phyloP scores from a whole-genome alignment of 176 grass and related monocot species.

The Themeda triandra region DNA sequence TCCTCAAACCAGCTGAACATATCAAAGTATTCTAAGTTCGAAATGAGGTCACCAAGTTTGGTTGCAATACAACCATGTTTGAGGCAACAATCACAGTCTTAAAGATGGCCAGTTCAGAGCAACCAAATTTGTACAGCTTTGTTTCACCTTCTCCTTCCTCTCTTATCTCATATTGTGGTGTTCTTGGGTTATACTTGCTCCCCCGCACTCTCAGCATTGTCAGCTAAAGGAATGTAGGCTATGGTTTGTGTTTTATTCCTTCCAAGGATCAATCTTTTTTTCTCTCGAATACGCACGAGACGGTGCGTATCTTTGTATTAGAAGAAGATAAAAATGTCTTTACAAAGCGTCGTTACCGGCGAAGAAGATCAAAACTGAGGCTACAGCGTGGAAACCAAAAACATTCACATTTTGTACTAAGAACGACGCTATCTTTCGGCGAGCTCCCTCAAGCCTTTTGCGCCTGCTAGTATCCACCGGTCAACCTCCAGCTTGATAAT shows the following conservation, averaged over 20 bases:
- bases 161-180: background rate
- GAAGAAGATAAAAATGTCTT: too few species aligned
- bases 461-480: too few species aligned
- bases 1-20: background rate
- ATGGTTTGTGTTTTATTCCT: background rate
- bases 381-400: too few species aligned
- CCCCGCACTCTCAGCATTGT: background rate
- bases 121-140: background rate
- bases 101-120: background rate
- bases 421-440: too few species aligned
- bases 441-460: too few species aligned
- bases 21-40: background rate
- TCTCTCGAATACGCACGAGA: too few species aligned
- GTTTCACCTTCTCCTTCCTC: background rate
- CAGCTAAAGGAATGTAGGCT: background rate
- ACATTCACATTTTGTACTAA: too few species aligned
- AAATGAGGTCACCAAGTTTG: background rate
- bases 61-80: background rate
- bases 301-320: too few species aligned
- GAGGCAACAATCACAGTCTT: background rate
- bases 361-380: too few species aligned
- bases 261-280: too few species aligned
- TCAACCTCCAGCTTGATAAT: too few species aligned
- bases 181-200: background rate
- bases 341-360: too few species aligned